These are phyloP conservation scores for Sporisorium graminicola DNA, from an alignment of 1,284 basidiomycete genomes.

Conservation along the genomic window DNA sequence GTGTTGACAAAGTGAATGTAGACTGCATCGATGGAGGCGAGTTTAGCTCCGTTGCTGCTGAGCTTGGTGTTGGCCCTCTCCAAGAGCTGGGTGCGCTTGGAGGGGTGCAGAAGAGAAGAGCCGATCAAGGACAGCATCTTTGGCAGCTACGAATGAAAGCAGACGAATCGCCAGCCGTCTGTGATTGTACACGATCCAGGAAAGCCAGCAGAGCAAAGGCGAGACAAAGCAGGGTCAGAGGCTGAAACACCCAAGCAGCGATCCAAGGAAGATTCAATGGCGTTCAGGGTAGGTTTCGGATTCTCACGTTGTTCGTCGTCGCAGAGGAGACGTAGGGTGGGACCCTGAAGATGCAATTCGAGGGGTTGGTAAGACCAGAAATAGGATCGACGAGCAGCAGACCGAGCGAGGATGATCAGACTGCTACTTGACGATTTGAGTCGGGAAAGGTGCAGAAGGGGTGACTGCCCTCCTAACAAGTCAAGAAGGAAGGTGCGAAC, in stretches of 20 bases:
- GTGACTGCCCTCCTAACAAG: constrained; percentile 50
- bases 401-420: constrained; percentile 7
- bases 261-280: background rate
- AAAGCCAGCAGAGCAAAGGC: constrained; percentile 1
- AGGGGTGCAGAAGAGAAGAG: constrained; percentile 68
- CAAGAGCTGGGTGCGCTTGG: constrained; percentile 80
- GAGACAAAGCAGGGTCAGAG: constrained; percentile 16
- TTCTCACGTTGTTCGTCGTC: constrained; percentile 37
- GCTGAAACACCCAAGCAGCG: constrained; percentile 1
- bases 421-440: constrained; percentile 44
- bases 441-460: constrained; percentile 44
- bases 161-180: background rate
- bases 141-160: background rate
- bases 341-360: background rate
- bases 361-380: too few species aligned
- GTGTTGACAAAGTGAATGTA: constrained; percentile 88
- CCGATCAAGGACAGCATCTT: constrained; percentile 69
- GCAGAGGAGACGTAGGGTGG: constrained; percentile 2
- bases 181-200: background rate
- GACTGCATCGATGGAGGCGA: constrained; percentile 82
- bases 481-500: constrained; percentile 43
- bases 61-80: constrained; percentile 74
- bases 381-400: constrained; percentile 17
- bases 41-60: constrained; percentile 35
- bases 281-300: background rate